These are phyloP conservation scores for Starmera dryadoides DNA, from an alignment of 805 yeast species.

Conservation along the genomic window DNA sequence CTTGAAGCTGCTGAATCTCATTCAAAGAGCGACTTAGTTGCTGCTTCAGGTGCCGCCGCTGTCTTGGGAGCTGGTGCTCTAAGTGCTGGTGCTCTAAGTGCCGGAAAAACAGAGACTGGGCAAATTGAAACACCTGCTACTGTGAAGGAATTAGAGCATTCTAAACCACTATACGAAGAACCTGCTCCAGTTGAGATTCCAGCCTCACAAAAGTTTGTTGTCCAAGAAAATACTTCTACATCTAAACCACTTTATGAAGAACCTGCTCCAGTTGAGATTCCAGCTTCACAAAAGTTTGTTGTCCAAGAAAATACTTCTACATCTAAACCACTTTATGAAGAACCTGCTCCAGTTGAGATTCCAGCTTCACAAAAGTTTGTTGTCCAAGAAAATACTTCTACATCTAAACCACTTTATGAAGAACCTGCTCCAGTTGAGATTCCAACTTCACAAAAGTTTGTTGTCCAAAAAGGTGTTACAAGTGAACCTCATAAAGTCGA, in stretches of 20 bases:
- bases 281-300: not conserved
- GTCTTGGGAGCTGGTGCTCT: not conserved
- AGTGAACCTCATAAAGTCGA: conserved; percentile 1
- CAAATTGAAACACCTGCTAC: not conserved
- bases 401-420: conserved; percentile 1
- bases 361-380: conserved; percentile 7
- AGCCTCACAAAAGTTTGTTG: conserved; percentile 6
- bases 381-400: not conserved
- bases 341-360: conserved; percentile 5
- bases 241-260: conserved; percentile 6
- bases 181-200: conserved; percentile 7
- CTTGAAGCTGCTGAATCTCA: too few relatives aligned
- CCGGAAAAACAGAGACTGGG: too few relatives aligned
- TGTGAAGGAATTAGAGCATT: not conserved
- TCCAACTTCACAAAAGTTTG: conserved; percentile 14
- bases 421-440: conserved; percentile 13
- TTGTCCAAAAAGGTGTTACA: conserved; percentile 7
- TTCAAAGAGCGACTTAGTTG: too few relatives aligned
- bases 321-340: conserved; percentile 1
- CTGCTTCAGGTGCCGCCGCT: not conserved
- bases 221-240: conserved; percentile 1
- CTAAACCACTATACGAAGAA: conserved; percentile 1
- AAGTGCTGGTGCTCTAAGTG: too few relatives aligned
- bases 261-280: not conserved
- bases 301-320: not conserved